These are phyloP conservation scores for Exophiala xenobiotica DNA, from an alignment of 2,329 filamentous ascomycete species.

Conservation along the genomic window DNA sequence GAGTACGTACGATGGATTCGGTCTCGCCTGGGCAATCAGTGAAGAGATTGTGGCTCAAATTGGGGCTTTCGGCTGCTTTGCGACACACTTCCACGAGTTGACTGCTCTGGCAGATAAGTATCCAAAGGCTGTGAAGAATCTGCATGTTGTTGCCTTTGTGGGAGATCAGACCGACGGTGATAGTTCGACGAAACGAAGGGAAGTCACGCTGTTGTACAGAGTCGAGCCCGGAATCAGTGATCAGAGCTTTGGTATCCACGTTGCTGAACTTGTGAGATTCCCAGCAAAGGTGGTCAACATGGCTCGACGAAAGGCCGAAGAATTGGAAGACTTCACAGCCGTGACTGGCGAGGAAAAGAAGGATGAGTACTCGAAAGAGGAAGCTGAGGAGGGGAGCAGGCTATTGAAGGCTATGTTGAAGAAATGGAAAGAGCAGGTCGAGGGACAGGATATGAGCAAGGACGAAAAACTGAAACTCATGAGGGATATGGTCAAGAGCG, in stretches of 20 bases:
- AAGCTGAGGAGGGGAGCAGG: constrained; percentile 84
- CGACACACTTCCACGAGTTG: constrained; percentile 97
- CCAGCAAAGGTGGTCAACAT: constrained; percentile 96
- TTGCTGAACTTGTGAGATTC: constrained; percentile 93
- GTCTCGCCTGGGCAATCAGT: constrained; percentile 97
- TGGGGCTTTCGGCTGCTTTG: constrained; percentile 89
- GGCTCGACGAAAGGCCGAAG: constrained; percentile 98
- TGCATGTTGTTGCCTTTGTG: constrained; percentile 96
- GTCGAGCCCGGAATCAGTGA: constrained; percentile 94
- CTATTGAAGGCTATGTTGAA: constrained; percentile 80
- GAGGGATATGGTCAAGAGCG: constrained; percentile 72
- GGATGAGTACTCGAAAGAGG: constrained; percentile 70
- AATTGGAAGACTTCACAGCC: constrained; percentile 93
- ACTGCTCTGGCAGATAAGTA: constrained; percentile 86
- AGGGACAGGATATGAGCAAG: constrained; percentile 60
- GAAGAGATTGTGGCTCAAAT: constrained; percentile 97
- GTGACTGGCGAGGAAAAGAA: constrained; percentile 51
- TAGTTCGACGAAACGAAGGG: constrained; percentile 59
- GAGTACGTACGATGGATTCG: constrained; percentile 97
- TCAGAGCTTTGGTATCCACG: constrained; percentile 97
- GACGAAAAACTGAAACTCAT: constrained; percentile 77
- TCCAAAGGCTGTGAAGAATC: constrained; percentile 76
- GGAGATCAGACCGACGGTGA: constrained; percentile 43
- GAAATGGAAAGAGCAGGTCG: constrained; percentile 76
- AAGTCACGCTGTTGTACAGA: constrained; percentile 95